Evolutionary conservation across 371 early-diverging fungal genomes (phyloP).

Genomic region (Amoeboaphelidium occidentale): DNA sequence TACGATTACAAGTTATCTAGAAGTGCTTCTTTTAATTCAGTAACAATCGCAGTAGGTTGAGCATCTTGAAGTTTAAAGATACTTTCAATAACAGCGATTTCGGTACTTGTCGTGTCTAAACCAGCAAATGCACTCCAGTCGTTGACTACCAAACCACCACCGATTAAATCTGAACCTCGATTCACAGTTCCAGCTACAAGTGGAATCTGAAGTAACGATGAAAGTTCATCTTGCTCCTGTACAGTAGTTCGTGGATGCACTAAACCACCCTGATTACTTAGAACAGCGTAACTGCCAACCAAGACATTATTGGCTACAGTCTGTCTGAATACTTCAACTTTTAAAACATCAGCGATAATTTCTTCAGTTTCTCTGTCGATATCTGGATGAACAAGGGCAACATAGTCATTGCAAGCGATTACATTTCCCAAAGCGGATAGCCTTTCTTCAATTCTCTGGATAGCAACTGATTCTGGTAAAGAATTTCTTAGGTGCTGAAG

Average conservation of each 20-base stretch:
- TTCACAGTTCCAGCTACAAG: constrained; percentile 99
- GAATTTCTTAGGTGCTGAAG: constrained; percentile 94
- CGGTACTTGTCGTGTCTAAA: constrained; percentile 89
- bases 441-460: constrained; percentile 95
- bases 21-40: constrained; percentile 73
- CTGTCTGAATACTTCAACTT: constrained; percentile 96
- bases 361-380: constrained; percentile 96
- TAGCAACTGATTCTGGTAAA: constrained; percentile 80
- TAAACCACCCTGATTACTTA: constrained; percentile 97
- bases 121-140: constrained; percentile 99
- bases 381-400: constrained; percentile 97
- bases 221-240: constrained; percentile 95
- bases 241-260: constrained; percentile 90
- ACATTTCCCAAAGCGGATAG: constrained; percentile 98
- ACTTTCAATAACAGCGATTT: constrained; percentile 92
- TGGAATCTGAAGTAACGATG: constrained; percentile 89
- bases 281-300: constrained; percentile 92
- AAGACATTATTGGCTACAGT: constrained; percentile 95
- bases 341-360: constrained; percentile 89
- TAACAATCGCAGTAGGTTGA: constrained; percentile 68
- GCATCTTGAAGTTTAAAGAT: constrained; percentile 92
- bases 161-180: constrained; percentile 94
- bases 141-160: constrained; percentile 95
- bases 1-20: too few relatives aligned
- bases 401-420: constrained; percentile 98